Evolutionary conservation across 371 early-diverging fungal species (phyloP), one percentile per base, ranked within the genome.

Genomic region (Sporodiniella umbellata): DNA sequence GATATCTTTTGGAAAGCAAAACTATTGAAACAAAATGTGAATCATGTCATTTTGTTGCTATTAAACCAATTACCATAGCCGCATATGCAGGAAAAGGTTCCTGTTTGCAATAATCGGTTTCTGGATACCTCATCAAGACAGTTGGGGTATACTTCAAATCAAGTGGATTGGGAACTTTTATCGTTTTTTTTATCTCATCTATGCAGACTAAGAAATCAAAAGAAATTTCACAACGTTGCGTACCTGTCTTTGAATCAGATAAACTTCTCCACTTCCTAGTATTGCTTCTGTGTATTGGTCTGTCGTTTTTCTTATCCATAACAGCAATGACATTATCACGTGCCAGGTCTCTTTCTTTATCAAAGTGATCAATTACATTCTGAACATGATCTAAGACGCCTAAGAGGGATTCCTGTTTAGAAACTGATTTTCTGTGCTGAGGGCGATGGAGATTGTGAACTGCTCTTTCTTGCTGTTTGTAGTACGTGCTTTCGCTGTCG

Each of bases 1-100:
- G 2, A 90, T 59, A 42, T 86, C 84, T 58, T 75, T 80, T 11
- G 92, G 92, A 62, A 89, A 91, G 49, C 88, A 89, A 69, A 91
- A 90, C 91, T 90, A 61, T n/a, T n/a, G n/a, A n/a, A n/a, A 18
- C 44, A 33, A 45, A 6, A n/a, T 42, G 12, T 25, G 12, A 51
- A 56, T 17, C 5, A 4, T 15, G 12, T 48, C 28, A 10, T 14
- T 43, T 33, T 11, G 30, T 37, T 58, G 4, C 18, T 44, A 4
- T 18, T 35, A 2, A 8, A 24, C 19, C 17, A 18, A 56, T 65
- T 66, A 87, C 88, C 87, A 90, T 84, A 19, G 84, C 72, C 22
- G 83, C 54, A 54, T 78, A 77, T 8, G 81, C 48, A 3, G 90
- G 89, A 58, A 88, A 88, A 8, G 68, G 35, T 17, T 68, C 71